Evolutionary conservation across 495 filamentous ascomycete genomes (phyloP), one percentile per base, ranked within the genome.

Genomic region (Podospora anserina): DNA sequence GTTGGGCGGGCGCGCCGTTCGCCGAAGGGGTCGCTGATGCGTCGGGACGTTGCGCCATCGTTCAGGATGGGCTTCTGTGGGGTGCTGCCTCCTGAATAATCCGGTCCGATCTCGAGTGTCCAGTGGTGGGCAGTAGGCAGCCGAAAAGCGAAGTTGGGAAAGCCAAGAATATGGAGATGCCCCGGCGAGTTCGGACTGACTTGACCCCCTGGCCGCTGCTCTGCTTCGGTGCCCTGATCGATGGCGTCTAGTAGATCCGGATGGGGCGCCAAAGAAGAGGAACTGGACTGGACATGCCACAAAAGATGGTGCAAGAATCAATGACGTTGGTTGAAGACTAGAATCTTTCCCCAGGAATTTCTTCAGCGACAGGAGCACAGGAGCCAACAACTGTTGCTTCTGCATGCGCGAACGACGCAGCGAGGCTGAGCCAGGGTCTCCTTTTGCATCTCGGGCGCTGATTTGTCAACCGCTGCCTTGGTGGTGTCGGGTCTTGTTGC

Each of bases 1-100:
- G 82, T 62, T 84, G 82, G 28, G 72, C 71, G 28, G 82, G 81
- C 19, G 81, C 79, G 28, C 75, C 73, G 58, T 70, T 70, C 27
- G 76, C 60, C 62, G 70, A 61, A 18, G 72, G 61, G 62, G 68
- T 68, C 44, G 66, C 69, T 66, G 73, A 61, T 54, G 66, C 66
- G 53, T 76, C 67, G 64, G 65, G 60, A 16, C 63, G 72, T 55
- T 71, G 74, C 64, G 72, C 71, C 76, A 78, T 79, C 11, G 67
- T 66, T 49, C 4, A 56, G 65, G 39, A 19, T 44, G 39, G 53
- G 58, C 53, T 44, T n/a, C n/a, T 18, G 44, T 23, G 23, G 55
- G 19, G 55, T 49, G 39, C 39, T 49, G 39, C 39, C 39, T 49
- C 39, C 39, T 49, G 39, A 49, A 49, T 49, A 49, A 18, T 18